Evolutionary conservation across 208 protist genomes (phyloP).

Genomic region (Leptomonas pyrrhocoris): DNA sequence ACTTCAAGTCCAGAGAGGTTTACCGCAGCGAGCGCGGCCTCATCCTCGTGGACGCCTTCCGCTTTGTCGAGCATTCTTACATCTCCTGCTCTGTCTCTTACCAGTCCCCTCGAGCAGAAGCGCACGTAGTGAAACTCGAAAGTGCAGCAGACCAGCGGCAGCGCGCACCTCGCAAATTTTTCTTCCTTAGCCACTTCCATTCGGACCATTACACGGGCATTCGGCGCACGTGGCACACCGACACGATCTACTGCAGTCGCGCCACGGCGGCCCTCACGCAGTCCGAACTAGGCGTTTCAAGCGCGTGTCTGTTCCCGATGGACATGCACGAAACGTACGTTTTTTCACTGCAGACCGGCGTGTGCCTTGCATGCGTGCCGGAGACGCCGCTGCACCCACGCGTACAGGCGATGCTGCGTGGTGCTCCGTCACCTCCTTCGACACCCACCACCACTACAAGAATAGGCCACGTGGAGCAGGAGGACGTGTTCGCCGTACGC

Average conservation of each 20-base stretch:
- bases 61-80: conserved; percentile 31
- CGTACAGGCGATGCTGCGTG: conserved; percentile 19
- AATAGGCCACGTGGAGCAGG: not conserved
- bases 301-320: conserved; percentile 48
- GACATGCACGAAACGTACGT: conserved; percentile 49
- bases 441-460: not conserved
- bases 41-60: conserved; percentile 85
- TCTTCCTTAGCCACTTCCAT: conserved; percentile 92
- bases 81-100: not conserved
- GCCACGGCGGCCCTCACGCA: conserved; percentile 65
- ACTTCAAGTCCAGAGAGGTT: conserved; percentile 66
- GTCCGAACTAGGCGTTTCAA: conserved; percentile 43
- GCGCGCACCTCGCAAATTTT: conserved; percentile 34
- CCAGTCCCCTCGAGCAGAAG: not conserved
- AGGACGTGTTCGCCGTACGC: conserved; percentile 39
- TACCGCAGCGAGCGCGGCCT: conserved; percentile 32
- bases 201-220: conserved; percentile 91
- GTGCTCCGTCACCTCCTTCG: not conserved
- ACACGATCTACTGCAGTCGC: conserved; percentile 74
- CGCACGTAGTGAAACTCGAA: not conserved
- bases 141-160: not conserved
- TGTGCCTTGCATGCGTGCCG: conserved; percentile 17
- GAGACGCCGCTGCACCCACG: conserved; percentile 24
- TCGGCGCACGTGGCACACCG: conserved; percentile 37
- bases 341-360: conserved; percentile 54